Base-by-base conservation (phyloP, 1,139 yeast species). In the Magnusiomyces sp. region DNA sequence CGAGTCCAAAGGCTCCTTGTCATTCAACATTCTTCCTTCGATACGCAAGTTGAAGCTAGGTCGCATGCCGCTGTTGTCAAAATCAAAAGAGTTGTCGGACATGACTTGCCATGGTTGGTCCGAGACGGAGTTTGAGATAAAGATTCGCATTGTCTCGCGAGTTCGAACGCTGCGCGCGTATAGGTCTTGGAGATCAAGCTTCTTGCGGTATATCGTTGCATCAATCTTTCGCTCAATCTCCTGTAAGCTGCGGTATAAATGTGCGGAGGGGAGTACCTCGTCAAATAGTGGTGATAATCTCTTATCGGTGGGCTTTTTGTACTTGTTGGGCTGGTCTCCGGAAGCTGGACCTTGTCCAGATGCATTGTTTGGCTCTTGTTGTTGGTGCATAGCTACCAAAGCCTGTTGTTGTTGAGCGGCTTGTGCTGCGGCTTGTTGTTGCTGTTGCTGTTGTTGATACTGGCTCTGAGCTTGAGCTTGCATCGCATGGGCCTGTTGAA, bases 101-200 rank as follows among this genome's bases (percentile, higher is more conserved):
- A 60, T 66, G 23, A 56, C 58, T 50, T 90, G 97, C 98, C 98
- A 92, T 44, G 94, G 88, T 68, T 92, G 97, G 64, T 87, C 86
- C 55, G 81, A 85, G 42, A 84, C 74, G 2, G 88, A 83, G 64
- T 87, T 89, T 60, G 92, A 88, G 33, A 94, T 72, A 63, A 83
- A 92, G 23, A 92, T 77, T 53, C 98, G 77, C 61, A 92, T 73
- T 77, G 54, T 78, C 71, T 62, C 76, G 72, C 59, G 74, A 70
- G 57, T 75, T 71, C 54, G 68, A 66, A 66, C 66, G 56, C 67
- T 67, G 53, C 64, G 69, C 48, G 69, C 63, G 59, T 75, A 50
- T 47, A 81, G 74, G 50, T 92, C 95, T 64, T 88, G 95, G 57
- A 89, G 74, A 60, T 92, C 97, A 50, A 87, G 75, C 53, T 88